Conservation (phyloP, 768 basidiomycete species). For the Pulveroboletus sp. region DNA sequence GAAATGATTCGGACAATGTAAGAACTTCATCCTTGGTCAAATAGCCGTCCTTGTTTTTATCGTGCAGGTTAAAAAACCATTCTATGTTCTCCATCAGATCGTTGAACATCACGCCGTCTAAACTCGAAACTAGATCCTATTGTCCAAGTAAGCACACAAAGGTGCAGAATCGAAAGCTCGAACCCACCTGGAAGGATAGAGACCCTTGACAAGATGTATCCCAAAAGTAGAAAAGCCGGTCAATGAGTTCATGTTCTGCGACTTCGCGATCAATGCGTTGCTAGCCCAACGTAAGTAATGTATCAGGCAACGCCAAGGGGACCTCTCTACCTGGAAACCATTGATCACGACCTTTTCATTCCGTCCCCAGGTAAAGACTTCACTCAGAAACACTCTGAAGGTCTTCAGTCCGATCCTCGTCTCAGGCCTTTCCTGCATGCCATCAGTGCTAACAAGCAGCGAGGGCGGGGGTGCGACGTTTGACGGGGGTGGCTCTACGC, state of each 20-base stretch:
- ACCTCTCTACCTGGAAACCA: slow-evolving; percentile 69
- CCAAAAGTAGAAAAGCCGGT: slow-evolving; percentile 93
- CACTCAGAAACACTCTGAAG: slow-evolving; percentile 86
- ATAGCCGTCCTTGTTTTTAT: slow-evolving; percentile 94
- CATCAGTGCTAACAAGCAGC: slow-evolving; percentile 55
- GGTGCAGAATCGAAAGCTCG: background rate
- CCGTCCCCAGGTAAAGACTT: slow-evolving; percentile 93
- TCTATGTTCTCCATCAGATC: slow-evolving; percentile 98
- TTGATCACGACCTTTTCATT: slow-evolving; percentile 91
- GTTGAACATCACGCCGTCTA: slow-evolving; percentile 91
- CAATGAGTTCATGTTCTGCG: slow-evolving; percentile 96
- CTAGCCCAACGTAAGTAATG: slow-evolving; percentile 35
- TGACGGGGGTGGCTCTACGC: slow-evolving; percentile 65
- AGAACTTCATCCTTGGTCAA: slow-evolving; percentile 96
- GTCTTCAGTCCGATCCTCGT: slow-evolving; percentile 83
- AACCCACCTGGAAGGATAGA: slow-evolving; percentile 77
- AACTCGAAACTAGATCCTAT: slow-evolving; percentile 83
- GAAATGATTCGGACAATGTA: slow-evolving; percentile 88
- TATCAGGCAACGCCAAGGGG: slow-evolving; percentile 1
- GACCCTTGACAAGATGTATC: slow-evolving; percentile 78
- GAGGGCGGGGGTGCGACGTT: slow-evolving; percentile 44
- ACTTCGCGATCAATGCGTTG: slow-evolving; percentile 84
- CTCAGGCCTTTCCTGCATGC: slow-evolving; percentile 73
- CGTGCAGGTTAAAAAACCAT: slow-evolving; percentile 96
- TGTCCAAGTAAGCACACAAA: slow-evolving; percentile 7